Evolutionary conservation across 495 filamentous ascomycete species (phyloP), one percentile per base, ranked within the genome.

Genomic region (Lindgomyces ingoldianus): DNA sequence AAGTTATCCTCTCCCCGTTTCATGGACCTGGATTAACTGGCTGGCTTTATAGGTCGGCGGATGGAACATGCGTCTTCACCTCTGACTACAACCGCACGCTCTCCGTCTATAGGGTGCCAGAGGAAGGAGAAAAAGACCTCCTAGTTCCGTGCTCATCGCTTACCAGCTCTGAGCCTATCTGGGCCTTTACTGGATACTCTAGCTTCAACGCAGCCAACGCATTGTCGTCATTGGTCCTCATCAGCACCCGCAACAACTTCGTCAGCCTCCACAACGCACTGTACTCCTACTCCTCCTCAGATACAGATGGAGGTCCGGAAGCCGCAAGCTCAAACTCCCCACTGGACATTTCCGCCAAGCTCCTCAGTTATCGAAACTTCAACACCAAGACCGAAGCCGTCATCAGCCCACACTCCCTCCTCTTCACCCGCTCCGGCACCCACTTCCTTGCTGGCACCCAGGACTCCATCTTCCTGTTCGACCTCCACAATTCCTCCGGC

Each of bases 61-160:
- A 96, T 71, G 91, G 93, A 16, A 94, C 91, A 10, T 85, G 84
- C 6, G 76, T 97, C 49, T 72, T 98, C 69, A 89, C 91, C n/a
- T 82, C 83, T 25, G 87, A 92, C 67, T 78, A 76, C 49, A 79
- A 95, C 44, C 80, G 84, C 52, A 84, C 86, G 12, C 94, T 86
- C 74, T 83, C 95, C 29, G 70, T 96, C 81, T 87, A 67, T 26
- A 19, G 27, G 71, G 84, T 96, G 24, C 83, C 96, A 4, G 29
- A 67, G 33, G 81, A 86, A 11, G 76, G 80, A 82, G 2, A 77
- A 82, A 18, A 42, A 4, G 64, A 62, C 54, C 53, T 64, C 3
- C 78, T 97, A 21, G 73, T 68, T 1, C 81, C 90, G 0, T 90
- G 90, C 68, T 80, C 85, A 52, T 77, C 75, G 1, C 77, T 90